phyloP scores from a whole-genome alignment of 2,329 filamentous ascomycete genomes.

The Hymenoscyphus fructigenus region DNA sequence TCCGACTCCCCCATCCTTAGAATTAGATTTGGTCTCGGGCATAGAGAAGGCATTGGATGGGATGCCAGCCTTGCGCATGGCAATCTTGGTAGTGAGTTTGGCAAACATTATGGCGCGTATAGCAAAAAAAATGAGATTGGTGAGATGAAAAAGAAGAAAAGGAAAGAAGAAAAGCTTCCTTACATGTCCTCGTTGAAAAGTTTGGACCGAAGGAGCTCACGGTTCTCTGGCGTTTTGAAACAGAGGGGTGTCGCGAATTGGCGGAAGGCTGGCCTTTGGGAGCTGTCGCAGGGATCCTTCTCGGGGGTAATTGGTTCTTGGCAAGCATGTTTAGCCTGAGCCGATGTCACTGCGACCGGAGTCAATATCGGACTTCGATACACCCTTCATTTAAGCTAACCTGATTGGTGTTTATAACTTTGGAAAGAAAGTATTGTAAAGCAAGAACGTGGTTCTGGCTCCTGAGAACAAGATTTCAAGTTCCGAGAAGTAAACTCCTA shows the following conservation, averaged over 20 bases:
- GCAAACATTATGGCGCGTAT: slow-evolving; percentile 29
- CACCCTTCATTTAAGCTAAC: too few relatives aligned
- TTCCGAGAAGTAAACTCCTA: too few relatives aligned
- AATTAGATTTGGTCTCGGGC: slow-evolving; percentile 16
- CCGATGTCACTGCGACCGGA: neutral
- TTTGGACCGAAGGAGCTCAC: slow-evolving; percentile 5
- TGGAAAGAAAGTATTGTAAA: too few relatives aligned
- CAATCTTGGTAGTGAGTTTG: slow-evolving; percentile 35
- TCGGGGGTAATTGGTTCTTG: neutral
- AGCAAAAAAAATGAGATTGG: too few relatives aligned
- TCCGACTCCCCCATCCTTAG: slow-evolving; percentile 8
- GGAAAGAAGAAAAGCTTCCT: neutral
- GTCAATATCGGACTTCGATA: neutral
- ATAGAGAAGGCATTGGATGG: slow-evolving; percentile 29
- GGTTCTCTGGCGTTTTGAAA: slow-evolving; percentile 12
- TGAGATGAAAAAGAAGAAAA: neutral
- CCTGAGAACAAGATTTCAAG: too few relatives aligned
- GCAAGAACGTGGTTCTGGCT: too few relatives aligned
- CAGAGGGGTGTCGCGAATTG: slow-evolving; percentile 14
- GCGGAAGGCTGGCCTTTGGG: slow-evolving; percentile 1
- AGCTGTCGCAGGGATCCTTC: slow-evolving; percentile 3
- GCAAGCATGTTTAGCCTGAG: neutral
- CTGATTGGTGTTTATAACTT: too few relatives aligned
- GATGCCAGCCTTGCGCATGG: slow-evolving; percentile 35
- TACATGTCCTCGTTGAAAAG: neutral